Evolutionary conservation across 768 basidiomycete species (phyloP).

Genomic region (Paxillus involutus): DNA sequence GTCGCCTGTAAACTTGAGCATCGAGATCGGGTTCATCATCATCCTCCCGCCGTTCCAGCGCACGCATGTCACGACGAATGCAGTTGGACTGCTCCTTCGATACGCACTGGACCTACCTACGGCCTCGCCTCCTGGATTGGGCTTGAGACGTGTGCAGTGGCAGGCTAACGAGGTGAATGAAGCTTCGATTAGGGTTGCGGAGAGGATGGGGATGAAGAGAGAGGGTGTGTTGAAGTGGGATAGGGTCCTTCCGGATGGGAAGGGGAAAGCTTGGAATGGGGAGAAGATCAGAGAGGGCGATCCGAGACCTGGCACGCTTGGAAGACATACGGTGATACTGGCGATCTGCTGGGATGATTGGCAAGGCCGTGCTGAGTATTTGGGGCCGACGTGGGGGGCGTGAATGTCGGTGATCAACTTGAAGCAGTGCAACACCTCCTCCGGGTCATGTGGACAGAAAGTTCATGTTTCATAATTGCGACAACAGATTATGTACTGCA

Average conservation of each 20-base stretch:
- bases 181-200: constrained; percentile 36
- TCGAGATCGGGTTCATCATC: constrained; percentile 32
- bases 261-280: constrained; percentile 37
- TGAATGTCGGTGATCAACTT: too few species aligned
- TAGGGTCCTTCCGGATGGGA: constrained; percentile 40
- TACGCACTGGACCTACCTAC: constrained; percentile 37
- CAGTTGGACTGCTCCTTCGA: constrained; percentile 49
- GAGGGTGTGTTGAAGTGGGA: constrained; percentile 61
- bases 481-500: too few species aligned
- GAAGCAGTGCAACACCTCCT: too few species aligned
- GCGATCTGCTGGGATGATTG: constrained; percentile 44
- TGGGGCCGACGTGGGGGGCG: too few species aligned
- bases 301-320: constrained; percentile 19
- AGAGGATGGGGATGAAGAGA: constrained; percentile 9
- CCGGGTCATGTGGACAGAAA: too few species aligned
- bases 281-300: constrained; percentile 4
- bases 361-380: too few species aligned
- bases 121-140: too few species aligned
- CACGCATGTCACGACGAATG: constrained; percentile 61
- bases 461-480: too few species aligned
- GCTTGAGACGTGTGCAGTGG: constrained; percentile 62
- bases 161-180: constrained; percentile 42
- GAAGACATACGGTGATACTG: constrained; percentile 38
- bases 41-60: constrained; percentile 59
- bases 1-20: constrained; percentile 38